Evolutionary conservation across 1,284 basidiomycete genomes (phyloP).

Genomic region (Puccinia polysora): DNA sequence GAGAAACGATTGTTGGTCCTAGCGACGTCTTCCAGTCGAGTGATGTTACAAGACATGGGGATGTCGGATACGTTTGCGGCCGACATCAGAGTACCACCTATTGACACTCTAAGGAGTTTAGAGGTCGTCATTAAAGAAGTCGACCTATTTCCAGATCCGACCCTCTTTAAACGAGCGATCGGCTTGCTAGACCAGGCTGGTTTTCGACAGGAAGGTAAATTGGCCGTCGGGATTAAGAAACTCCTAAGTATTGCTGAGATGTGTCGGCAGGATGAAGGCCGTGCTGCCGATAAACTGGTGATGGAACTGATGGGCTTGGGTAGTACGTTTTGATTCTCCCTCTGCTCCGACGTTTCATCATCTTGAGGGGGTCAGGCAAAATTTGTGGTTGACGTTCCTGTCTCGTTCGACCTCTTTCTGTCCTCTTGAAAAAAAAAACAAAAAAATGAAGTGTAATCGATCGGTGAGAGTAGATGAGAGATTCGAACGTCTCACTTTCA

Average conservation of each 20-base stretch:
- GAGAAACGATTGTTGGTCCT: conserved; percentile 86
- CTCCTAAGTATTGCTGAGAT: conserved; percentile 88
- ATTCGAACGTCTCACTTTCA: no score
- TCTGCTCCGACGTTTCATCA: no score
- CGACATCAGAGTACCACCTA: conserved; percentile 77
- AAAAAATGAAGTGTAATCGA: no score
- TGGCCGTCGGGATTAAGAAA: conserved; percentile 91
- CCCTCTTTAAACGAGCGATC: conserved; percentile 64
- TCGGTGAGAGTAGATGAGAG: no score
- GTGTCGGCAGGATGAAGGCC: conserved; percentile 71
- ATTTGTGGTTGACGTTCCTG: no score
- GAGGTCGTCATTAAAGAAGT: conserved; percentile 78
- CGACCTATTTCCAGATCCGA: conserved; percentile 65
- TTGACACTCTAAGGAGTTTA: conserved; percentile 68
- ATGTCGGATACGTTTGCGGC: conserved; percentile 83
- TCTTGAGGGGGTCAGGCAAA: no score
- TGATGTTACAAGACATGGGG: conserved; percentile 84
- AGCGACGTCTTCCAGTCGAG: conserved; percentile 82
- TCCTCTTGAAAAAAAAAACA: no score
- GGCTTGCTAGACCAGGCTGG: conserved; percentile 70
- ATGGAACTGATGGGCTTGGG: conserved; percentile 49
- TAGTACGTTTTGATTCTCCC: conserved; percentile 17
- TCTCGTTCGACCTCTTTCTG: no score
- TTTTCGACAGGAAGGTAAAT: conserved; percentile 60
- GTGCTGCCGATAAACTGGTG: conserved; percentile 54